phyloP scores from a whole-genome alignment of 2,329 filamentous ascomycete species.

The Diplodia seriata region DNA sequence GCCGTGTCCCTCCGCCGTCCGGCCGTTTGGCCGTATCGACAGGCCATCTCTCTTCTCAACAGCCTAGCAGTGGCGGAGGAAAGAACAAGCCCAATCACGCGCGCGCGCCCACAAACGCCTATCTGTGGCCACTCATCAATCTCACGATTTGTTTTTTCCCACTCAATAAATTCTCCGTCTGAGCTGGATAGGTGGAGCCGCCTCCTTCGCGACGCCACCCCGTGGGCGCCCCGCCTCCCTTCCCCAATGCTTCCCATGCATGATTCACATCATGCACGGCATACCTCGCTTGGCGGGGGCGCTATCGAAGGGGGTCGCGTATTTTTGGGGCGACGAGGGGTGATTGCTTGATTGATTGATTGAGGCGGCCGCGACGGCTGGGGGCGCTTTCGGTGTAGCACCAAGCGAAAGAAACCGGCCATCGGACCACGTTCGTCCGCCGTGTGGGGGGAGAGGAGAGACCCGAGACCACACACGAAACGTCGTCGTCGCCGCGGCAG shows the following conservation, averaged over 20 bases:
- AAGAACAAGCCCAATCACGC: background rate
- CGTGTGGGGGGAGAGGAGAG: no score
- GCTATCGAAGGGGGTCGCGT: background rate
- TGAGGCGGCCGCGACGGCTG: no score
- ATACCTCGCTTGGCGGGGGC: background rate
- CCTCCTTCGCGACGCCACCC: background rate
- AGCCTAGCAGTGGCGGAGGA: background rate
- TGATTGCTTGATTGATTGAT: background rate
- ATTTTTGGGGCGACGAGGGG: background rate
- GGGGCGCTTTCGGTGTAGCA: background rate
- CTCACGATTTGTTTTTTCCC: background rate
- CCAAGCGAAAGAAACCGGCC: background rate
- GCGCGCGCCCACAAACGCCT: background rate
- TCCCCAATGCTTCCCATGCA: background rate
- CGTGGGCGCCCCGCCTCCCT: background rate
- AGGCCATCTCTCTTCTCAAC: background rate
- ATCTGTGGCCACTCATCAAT: background rate
- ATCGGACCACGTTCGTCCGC: background rate
- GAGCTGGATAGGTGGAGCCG: background rate
- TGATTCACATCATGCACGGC: background rate
- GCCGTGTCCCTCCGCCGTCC: no score
- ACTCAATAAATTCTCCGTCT: background rate
- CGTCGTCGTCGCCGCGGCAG: background rate
- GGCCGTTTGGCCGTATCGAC: background rate
- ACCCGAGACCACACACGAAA: background rate